phyloP scores from a whole-genome alignment of 2,329 filamentous ascomycete species.

The Exophiala lecanii-corni region DNA sequence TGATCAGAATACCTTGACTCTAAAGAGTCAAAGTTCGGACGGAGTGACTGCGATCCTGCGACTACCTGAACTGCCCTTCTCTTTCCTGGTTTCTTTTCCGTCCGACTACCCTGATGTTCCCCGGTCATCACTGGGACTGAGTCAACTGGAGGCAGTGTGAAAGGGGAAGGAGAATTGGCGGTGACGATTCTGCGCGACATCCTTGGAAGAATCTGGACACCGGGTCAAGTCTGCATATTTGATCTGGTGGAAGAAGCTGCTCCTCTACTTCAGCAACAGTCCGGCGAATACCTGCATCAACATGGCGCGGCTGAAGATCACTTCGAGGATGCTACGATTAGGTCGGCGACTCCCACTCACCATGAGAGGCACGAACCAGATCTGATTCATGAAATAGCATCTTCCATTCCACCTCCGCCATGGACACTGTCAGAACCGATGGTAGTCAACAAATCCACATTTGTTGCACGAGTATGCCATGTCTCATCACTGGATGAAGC shows the following conservation, averaged over 20 bases:
- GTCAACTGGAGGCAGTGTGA: conserved; percentile 64
- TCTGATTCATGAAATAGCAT: conserved; percentile 25
- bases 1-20: conserved; percentile 39
- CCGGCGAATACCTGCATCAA: conserved; percentile 31
- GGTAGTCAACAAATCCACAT: conserved; percentile 80
- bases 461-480: conserved; percentile 61
- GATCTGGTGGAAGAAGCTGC: conserved; percentile 71
- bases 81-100: conserved; percentile 63
- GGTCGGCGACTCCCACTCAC: conserved; percentile 21
- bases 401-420: conserved; percentile 44
- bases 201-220: conserved; percentile 62
- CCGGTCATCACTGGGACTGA: conserved; percentile 74
- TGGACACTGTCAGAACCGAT: conserved; percentile 74
- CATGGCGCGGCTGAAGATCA: conserved; percentile 23
- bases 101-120: conserved; percentile 67
- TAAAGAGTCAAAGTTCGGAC: conserved; percentile 8
- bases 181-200: conserved; percentile 65
- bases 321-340: conserved; percentile 21
- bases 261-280: conserved; percentile 53
- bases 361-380: conserved; percentile 2
- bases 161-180: conserved; percentile 67
- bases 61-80: conserved; percentile 54
- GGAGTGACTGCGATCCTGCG: conserved; percentile 58
- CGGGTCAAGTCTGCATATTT: conserved; percentile 79
- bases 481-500: conserved; percentile 70